Evolutionary conservation across 2,329 filamentous ascomycete species (phyloP), one percentile per base, ranked within the genome.

Genomic region (Penicillium sp.): DNA sequence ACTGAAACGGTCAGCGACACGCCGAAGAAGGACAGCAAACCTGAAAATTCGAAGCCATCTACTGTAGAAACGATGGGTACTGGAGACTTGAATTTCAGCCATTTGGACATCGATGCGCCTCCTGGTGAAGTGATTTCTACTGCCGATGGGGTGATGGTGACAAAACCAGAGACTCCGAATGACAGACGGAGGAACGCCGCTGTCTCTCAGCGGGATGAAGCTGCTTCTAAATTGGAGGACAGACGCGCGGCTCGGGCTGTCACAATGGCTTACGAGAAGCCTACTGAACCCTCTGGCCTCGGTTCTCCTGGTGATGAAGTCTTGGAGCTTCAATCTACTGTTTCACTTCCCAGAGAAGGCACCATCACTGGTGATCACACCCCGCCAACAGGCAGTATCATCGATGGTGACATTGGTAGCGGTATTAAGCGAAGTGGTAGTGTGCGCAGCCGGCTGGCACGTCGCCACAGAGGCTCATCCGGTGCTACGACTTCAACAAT

Each of bases 1-100:
- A 63, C 69, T 9, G 65, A 70, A 29, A 66, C 71, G 50, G 51
- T 54, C 1, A 69, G 65, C 23, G 64, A 67, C 29, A 53, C 50
- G 7, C 36, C 47, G 1, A 59, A 56, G 9, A 31, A 52, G 3
- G 36, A 42, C 19, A 67, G 56, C 10, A 74, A 76, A 10, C 52
- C 68, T n/a, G 72, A 75, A 21, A 69, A 75, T 47, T 82, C 82
- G 56, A 89, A 86, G 65, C 87, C 91, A 62, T 85, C 87, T 11
- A 92, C 94, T 1, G 84, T 97, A 2, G 91, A 93, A 67, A 97
- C 94, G 1, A 80, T 99, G 46, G 94, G 94, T 11, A 86, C 86
- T 66, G 94, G 94, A 5, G 90, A 97, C 67, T 79, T 99, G 44
- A 96, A 91, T 71, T 82, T 97, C 52, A 92, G 90, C 66, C 91